These are phyloP conservation scores for Starmerella bombi DNA, from an alignment of 805 yeast species.

Conservation along the genomic window DNA sequence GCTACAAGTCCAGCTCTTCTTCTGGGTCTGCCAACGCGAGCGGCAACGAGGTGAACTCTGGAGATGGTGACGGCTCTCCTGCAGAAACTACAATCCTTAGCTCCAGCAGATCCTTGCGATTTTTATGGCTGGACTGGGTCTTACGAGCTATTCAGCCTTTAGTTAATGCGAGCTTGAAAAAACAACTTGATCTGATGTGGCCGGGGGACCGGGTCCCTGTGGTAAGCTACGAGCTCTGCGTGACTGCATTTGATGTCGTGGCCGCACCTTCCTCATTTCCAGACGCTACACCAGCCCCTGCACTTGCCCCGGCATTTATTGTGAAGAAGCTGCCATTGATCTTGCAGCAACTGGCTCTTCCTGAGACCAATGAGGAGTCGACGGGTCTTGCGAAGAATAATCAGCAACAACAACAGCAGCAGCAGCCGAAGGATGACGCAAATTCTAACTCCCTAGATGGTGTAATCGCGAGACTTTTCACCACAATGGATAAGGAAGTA, in stretches of 20 bases:
- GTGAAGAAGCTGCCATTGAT: constrained; percentile 37
- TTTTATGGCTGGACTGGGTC: constrained; percentile 21
- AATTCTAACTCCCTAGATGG: constrained; percentile 29
- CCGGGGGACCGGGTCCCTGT: constrained; percentile 20
- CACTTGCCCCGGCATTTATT: constrained; percentile 27
- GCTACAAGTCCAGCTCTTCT: too few relatives aligned
- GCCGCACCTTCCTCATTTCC: constrained; percentile 8
- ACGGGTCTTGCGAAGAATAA: too few relatives aligned
- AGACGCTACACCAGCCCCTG: background rate
- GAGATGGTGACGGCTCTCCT: background rate
- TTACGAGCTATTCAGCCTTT: constrained; percentile 14
- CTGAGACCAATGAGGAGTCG: too few relatives aligned
- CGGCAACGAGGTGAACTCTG: background rate
- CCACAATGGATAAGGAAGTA: constrained; percentile 22
- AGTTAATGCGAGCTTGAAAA: constrained; percentile 1
- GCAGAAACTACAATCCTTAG: background rate
- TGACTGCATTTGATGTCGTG: constrained; percentile 32
- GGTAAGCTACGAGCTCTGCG: constrained; percentile 31
- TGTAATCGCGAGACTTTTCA: constrained; percentile 21
- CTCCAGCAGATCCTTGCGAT: constrained; percentile 14
- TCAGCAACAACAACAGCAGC: background rate
- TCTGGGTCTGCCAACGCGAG: background rate
- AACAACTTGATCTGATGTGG: constrained; percentile 21
- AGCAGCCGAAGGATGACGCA: constrained; percentile 17
- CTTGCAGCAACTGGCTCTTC: constrained; percentile 26